Evolutionary conservation across 305 asterid species (phyloP), one percentile per base, ranked within the genome.

Genomic region (Solanum hybrid): DNA sequence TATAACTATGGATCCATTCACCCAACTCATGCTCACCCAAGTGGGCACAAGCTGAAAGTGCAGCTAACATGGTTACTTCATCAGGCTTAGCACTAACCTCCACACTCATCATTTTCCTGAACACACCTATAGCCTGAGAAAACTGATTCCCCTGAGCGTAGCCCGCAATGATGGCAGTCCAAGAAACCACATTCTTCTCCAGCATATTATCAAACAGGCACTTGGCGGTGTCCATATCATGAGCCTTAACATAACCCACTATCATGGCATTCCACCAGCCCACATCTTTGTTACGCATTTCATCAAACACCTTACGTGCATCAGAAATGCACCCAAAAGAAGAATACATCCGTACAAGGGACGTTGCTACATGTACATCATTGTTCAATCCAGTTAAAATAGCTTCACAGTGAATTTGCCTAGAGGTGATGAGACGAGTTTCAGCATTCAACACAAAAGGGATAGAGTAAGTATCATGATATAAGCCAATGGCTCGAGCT

Each of bases 41-140:
- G 73, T 90, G 78, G 28, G 89, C 87, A 86, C 89, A 89, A 86
- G 91, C 91, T n/a, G 91, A 90, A 40, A 90, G 91, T n/a, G 28
- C 89, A 86, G 31, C 87, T 88, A 76, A 34, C 87, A 89, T 37
- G n/a, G 78, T 51, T 71, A 89, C 88, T 67, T 84, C 86, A 84
- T 89, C 89, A 42, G 89, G 91, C 89, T 89, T 37, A 11, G 78
- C 24, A 31, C 86, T 88, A 73, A n/a, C 85, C 33, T 64, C 10
- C 5, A 12, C 89, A 31, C 26, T 78, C 86, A 37, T 84, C 89
- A 89, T 42, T 82, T 34, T 73, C 51, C 67, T 9, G 26, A 89
- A 89, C 22, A 89, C 28, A 31, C 61, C 39, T 34, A 89, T 73
- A 16, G 91, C 89, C 76, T 83, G 77, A 31, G 37, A 75, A 71